These are phyloP conservation scores for Tylopilus sp. DNA, from an alignment of 1,284 basidiomycete genomes.

Conservation along the genomic window DNA sequence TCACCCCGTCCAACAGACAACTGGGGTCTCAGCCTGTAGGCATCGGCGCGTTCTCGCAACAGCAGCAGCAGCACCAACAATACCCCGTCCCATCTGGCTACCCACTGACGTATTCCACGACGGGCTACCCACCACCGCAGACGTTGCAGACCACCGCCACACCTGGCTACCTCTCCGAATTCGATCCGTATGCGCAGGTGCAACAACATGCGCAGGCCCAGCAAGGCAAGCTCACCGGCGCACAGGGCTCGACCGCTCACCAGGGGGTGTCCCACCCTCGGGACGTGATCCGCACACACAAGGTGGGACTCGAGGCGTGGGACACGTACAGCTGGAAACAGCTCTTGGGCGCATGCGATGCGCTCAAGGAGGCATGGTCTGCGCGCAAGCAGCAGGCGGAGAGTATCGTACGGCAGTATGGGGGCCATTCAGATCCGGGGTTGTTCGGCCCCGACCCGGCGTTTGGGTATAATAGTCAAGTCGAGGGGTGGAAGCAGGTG, in stretches of 20 bases:
- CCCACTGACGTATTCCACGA: slow-evolving; percentile 13
- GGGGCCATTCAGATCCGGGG: slow-evolving; percentile 24
- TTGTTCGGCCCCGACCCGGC: slow-evolving; percentile 26
- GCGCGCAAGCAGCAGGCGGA: slow-evolving; percentile 48
- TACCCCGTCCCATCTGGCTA: slow-evolving; percentile 19
- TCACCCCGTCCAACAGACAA: slow-evolving; percentile 15
- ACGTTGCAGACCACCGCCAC: slow-evolving; percentile 37
- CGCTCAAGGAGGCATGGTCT: slow-evolving; percentile 55
- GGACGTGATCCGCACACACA: slow-evolving; percentile 55
- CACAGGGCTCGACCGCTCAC: slow-evolving; percentile 1
- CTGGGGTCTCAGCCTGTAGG: slow-evolving; percentile 24
- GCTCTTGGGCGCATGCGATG: slow-evolving; percentile 49
- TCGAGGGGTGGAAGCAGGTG: slow-evolving; percentile 49
- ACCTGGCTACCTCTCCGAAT: slow-evolving; percentile 45
- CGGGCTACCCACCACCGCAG: slow-evolving; percentile 19
- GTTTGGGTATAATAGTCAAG: slow-evolving; percentile 39
- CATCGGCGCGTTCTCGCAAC: slow-evolving; percentile 28
- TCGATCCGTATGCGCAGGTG: slow-evolving; percentile 49
- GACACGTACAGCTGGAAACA: slow-evolving; percentile 60
- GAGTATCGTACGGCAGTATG: slow-evolving; percentile 41
- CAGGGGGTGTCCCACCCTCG: slow-evolving; percentile 50
- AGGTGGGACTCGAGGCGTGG: slow-evolving; percentile 57
- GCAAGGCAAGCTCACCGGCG: background rate
- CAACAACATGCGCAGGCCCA: background rate
- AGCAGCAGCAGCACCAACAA: slow-evolving; percentile 22